Conservation (phyloP, 805 yeast genomes). For the Tetrapisispora nanseiensis region DNA sequence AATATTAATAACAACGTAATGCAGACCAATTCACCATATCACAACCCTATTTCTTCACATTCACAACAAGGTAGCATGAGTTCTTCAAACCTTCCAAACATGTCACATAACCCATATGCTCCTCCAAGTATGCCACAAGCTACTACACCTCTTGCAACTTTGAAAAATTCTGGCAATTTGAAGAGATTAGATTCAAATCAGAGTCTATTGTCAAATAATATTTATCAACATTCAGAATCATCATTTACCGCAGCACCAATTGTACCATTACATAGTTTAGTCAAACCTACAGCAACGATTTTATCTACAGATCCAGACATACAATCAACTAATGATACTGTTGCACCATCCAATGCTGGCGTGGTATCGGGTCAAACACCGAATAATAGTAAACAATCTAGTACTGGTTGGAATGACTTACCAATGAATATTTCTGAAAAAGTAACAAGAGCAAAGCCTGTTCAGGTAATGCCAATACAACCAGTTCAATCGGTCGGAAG, state of each 20-base stretch:
- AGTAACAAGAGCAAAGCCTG: conserved; percentile 28
- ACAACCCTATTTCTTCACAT: background rate
- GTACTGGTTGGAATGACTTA: conserved; percentile 31
- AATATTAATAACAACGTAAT: background rate
- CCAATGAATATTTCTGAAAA: conserved; percentile 24
- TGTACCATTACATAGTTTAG: conserved; percentile 21
- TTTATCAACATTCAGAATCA: background rate
- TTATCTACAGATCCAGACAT: conserved; percentile 8
- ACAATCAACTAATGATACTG: conserved; percentile 9
- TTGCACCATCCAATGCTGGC: conserved; percentile 2
- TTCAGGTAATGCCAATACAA: conserved; percentile 30
- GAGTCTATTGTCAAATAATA: background rate
- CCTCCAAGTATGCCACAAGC: background rate
- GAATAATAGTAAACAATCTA: conserved; percentile 26
- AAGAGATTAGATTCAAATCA: background rate
- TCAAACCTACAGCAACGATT: conserved; percentile 16
- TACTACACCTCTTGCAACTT: background rate
- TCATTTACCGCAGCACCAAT: conserved; percentile 4
- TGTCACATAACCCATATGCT: background rate
- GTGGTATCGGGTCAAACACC: conserved; percentile 28
- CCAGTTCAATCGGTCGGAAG: background rate
- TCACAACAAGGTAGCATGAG: background rate
- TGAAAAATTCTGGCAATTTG: background rate
- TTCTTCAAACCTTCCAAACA: background rate
- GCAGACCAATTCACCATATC: background rate